Evolutionary conservation across 176 grass and related monocot species (phyloP).

Genomic region (Cenchrus fungigraminus): DNA sequence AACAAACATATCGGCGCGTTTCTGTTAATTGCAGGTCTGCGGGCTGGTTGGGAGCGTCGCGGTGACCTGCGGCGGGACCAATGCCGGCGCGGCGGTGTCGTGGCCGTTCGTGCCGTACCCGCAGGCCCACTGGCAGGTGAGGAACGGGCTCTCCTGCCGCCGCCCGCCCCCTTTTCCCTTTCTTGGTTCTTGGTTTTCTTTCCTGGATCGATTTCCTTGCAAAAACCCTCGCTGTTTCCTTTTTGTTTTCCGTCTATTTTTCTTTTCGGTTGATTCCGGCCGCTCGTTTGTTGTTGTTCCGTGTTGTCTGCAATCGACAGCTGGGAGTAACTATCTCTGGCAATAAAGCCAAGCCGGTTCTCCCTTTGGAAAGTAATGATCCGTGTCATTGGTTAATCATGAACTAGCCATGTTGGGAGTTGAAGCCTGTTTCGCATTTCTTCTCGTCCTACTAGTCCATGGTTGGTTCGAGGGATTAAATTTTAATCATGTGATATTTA

Average conservation of each 20-base stretch:
- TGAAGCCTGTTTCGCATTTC: not conserved
- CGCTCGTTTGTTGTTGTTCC: not conserved
- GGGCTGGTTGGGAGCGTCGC: not conserved
- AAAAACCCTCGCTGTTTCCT: not conserved
- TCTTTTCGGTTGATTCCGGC: not conserved
- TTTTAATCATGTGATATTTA: no score
- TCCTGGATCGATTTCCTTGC: not conserved
- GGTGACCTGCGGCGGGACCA: not conserved
- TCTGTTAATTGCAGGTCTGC: constrained; percentile 20
- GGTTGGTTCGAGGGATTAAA: no score
- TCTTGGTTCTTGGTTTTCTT: not conserved
- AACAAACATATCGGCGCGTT: not conserved
- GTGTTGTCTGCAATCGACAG: not conserved
- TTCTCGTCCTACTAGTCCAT: no score
- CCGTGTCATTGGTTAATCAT: not conserved
- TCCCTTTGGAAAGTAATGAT: not conserved
- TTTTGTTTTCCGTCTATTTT: not conserved
- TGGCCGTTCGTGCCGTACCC: constrained; percentile 15
- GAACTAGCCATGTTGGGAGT: not conserved
- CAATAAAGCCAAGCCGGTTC: not conserved
- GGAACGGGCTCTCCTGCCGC: not conserved
- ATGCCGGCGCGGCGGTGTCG: not conserved
- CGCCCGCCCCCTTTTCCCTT: not conserved
- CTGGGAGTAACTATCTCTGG: not conserved
- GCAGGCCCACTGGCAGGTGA: constrained; percentile 43